Conservation (phyloP, 2,329 filamentous ascomycete species). For the Davidsoniella virescens region DNA sequence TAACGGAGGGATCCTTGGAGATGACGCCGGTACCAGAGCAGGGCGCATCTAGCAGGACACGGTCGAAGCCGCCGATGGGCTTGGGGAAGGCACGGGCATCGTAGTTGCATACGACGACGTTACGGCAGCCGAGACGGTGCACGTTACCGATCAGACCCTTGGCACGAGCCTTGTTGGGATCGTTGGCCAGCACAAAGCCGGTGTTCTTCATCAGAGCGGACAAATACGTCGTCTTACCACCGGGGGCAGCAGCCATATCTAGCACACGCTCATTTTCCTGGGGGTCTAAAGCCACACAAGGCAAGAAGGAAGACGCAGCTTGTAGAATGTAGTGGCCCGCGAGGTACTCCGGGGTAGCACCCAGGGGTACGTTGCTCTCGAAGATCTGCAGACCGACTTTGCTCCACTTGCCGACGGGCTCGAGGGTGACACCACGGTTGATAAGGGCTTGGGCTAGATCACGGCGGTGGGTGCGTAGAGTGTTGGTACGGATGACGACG, state of each 20-base stretch:
- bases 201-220: constrained; percentile 96
- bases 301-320: constrained; percentile 89
- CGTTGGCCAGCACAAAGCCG: constrained; percentile 88
- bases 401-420: constrained; percentile 96
- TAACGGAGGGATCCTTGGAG: constrained; percentile 87
- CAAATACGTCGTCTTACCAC: constrained; percentile 91
- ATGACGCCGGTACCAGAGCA: constrained; percentile 97
- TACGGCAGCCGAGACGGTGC: constrained; percentile 82
- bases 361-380: constrained; percentile 68
- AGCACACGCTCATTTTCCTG: constrained; percentile 85
- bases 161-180: constrained; percentile 80
- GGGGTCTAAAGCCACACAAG: constrained; percentile 90
- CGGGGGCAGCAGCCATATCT: constrained; percentile 87
- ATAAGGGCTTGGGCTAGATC: constrained; percentile 88
- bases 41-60: constrained; percentile 83
- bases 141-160: constrained; percentile 98
- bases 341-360: constrained; percentile 93
- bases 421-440: constrained; percentile 88
- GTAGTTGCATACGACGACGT: constrained; percentile 90
- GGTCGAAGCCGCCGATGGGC: constrained; percentile 89
- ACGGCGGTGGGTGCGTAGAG: constrained; percentile 56
- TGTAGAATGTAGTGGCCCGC: constrained; percentile 97
- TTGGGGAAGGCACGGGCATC: constrained; percentile 87
- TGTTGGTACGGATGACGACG: constrained; percentile 94
- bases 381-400: constrained; percentile 97